Evolutionary conservation across 2,329 filamentous ascomycete species (phyloP), one percentile per base, ranked within the genome.

Genomic region (Microascus cirrosus): DNA sequence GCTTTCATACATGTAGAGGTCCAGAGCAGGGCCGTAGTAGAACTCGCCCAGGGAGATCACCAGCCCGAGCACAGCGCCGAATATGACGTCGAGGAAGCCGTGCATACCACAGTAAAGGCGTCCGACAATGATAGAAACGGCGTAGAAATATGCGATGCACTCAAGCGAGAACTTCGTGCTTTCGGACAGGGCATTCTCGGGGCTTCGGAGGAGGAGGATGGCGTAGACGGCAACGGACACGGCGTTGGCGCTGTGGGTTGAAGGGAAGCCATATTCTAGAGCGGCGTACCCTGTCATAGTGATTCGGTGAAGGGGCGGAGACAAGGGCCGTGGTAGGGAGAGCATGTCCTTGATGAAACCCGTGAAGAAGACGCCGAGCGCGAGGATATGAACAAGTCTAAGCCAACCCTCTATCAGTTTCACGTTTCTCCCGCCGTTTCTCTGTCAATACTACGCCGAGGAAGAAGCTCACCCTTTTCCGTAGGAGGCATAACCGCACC

Each of bases 81-180:
- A 71, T 15, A 94, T 73, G 25, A 97, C 91, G 70, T 99, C 94
- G 51, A 94, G 78, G 72, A 97, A 96, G 12, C 94, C 94, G 72
- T 99, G 94, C 94, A 99, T 99, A 61, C 94, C 94, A 68, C 94
- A 99, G 74, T 99, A 97, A 39, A 99, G 77, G 22, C 94, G 85
- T 6, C 94, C 94, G 61, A 97, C 76, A 48, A 96, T 82, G 67
- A 99, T 97, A 28, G 93, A 96, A 13, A 83, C 74, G 36, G 89
- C 90, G 68, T 97, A 99, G 64, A 90, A 86, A 70, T 94, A 95
- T 48, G 87, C 85, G 6, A 89, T 70, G 5, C 73, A 70, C 67
- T 94, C 87, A 28, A 95, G 74, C 3, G 78, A 71, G 3, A 85
- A 61, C 63, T 82, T 86, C 1, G 82, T 78, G 20, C 80, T 74